Evolutionary conservation across 148 eudicot species (phyloP), one percentile per base, ranked within the genome.

Genomic region (Agrostemma githago): DNA sequence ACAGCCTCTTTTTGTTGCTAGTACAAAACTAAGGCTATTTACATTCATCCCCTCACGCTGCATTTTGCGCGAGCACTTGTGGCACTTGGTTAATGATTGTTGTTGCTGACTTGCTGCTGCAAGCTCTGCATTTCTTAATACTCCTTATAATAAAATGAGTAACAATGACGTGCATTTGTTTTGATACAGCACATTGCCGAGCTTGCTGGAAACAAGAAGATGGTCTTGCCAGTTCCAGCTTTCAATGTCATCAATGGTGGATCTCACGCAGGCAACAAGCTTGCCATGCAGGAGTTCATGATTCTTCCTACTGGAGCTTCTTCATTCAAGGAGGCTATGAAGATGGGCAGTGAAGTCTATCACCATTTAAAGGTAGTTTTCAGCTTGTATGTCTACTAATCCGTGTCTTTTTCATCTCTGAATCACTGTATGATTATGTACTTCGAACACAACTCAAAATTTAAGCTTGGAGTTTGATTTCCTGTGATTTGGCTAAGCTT

Each of bases 281-380:
- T 92, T 77, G 99, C 99, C 12, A 95, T 95, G 99, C 99, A 95
- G 83, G 99, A 95, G 79, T 95, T 95, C 79, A 95, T 95, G 99
- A 95, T 95, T 74, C 92, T 95, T 76, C 98, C 97, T 14, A 76
- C 78, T 37, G 99, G 99, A 73, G 99, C 99, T 75, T 79, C 93
- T 54, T 76, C 88, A 65, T 95, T 95, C 79, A 84, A 86, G 77
- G 99, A 90, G 85, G 99, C 97, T 61, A 95, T 95, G 97, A 92
- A 95, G 85, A 92, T 92, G 97, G 99, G 99, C 56, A 89, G 87
- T 62, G 98, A 94, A 90, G 97, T 94, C n/a, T 91, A 94, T 79
- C 98, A 91, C 84, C 71, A 87, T 70, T 81, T 94, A 87, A 94
- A 94, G 98, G 98, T 89, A 41, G 1, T 73, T 38, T 77, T 14